Evolutionary conservation across 2,329 filamentous ascomycete species (phyloP).

Genomic region (Penicillium nordicum): DNA sequence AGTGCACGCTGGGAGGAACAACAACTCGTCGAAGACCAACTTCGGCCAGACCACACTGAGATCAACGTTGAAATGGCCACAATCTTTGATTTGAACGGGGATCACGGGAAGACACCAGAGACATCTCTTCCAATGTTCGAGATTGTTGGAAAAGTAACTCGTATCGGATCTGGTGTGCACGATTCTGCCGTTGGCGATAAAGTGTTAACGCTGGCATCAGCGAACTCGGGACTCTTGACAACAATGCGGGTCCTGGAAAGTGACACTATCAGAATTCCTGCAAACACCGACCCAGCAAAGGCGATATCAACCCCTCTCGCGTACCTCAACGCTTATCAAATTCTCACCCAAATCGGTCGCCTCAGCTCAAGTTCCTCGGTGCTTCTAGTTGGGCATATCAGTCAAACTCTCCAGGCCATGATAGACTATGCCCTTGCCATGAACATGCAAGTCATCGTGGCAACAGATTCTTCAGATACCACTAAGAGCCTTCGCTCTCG

Average conservation of each 20-base stretch:
- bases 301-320: conserved; percentile 16
- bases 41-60: conserved; percentile 10
- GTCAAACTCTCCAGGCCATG: conserved; percentile 15
- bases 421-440: conserved; percentile 15
- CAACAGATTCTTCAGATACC: conserved; percentile 10
- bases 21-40: not conserved
- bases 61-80: conserved; percentile 17
- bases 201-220: conserved; percentile 12
- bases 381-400: conserved; percentile 13
- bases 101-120: conserved; percentile 8
- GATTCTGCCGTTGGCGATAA: conserved; percentile 14
- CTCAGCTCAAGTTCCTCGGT: conserved; percentile 11
- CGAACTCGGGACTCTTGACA: conserved; percentile 9
- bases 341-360: conserved; percentile 13
- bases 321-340: conserved; percentile 14
- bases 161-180: conserved; percentile 10
- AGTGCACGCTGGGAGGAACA: conserved; percentile 13
- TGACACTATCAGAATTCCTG: conserved; percentile 13
- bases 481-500: conserved; percentile 7
- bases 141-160: conserved; percentile 11
- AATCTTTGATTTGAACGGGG: conserved; percentile 10
- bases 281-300: conserved; percentile 5
- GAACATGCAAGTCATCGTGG: conserved; percentile 15
- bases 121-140: conserved; percentile 16
- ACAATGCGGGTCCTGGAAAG: conserved; percentile 11